Evolutionary conservation across 257 asterid species (phyloP).

Genomic region (Lycium barbarum): DNA sequence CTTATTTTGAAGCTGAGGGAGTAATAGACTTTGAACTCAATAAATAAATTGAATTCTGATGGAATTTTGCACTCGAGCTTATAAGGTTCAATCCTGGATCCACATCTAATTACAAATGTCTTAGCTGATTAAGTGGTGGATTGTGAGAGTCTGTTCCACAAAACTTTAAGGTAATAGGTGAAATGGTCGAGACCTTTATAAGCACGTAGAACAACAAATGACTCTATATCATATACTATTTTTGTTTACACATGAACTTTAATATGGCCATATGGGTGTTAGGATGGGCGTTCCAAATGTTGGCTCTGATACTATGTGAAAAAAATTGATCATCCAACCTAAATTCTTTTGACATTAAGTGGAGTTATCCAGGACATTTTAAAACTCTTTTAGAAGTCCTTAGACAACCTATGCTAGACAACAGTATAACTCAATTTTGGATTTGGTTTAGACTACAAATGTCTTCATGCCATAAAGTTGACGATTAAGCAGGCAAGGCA

Average conservation of each 20-base stretch:
- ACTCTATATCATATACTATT: neutral
- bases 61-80: neutral
- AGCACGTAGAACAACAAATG: neutral
- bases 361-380: neutral
- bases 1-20: no score
- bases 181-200: neutral
- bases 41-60: neutral
- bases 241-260: neutral
- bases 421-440: neutral
- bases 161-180: neutral
- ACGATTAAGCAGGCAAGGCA: neutral
- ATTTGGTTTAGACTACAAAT: neutral
- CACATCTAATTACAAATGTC: neutral
- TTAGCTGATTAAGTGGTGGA: constrained; percentile 16
- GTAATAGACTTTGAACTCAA: neutral
- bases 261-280: neutral
- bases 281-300: neutral
- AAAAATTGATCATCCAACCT: neutral
- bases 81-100: neutral
- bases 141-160: neutral
- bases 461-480: neutral
- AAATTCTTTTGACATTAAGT: neutral
- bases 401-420: constrained; percentile 16
- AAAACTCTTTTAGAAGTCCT: neutral
- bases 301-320: neutral